These are phyloP conservation scores for Paratrimastix pyriformis DNA, from an alignment of 78 protist genomes.

Conservation along the genomic window DNA sequence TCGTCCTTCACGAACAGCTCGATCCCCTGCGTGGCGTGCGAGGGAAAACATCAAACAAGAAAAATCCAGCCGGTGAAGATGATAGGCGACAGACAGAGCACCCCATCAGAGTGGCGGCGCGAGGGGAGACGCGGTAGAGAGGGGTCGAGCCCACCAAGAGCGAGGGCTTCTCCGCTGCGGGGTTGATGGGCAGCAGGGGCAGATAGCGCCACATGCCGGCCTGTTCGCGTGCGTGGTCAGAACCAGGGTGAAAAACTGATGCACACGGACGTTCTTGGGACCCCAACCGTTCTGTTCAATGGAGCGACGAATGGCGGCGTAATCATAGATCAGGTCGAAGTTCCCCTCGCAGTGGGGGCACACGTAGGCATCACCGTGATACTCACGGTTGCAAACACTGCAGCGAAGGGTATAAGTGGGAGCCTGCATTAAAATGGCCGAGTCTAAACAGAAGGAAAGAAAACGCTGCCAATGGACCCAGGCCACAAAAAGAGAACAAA, in stretches of 20 bases:
- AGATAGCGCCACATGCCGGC: constrained; percentile 8
- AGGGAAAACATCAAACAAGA: too few species aligned
- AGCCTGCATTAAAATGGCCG: too few species aligned
- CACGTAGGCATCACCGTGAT: neutral
- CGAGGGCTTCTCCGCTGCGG: neutral
- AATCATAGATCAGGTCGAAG: constrained; percentile 4
- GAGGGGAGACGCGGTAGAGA: neutral
- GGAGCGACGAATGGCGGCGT: neutral
- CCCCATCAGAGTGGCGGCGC: neutral
- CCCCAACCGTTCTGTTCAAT: neutral
- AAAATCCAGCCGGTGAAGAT: too few species aligned
- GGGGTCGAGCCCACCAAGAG: constrained; percentile 35
- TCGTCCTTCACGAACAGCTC: constrained; percentile 37
- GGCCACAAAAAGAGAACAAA: too few species aligned
- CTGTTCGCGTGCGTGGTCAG: neutral
- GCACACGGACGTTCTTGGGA: neutral
- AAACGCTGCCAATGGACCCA: too few species aligned
- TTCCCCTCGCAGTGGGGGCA: constrained; percentile 3
- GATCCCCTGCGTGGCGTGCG: too few species aligned
- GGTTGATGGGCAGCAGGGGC: constrained; percentile 12
- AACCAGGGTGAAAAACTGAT: neutral
- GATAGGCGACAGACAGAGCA: neutral
- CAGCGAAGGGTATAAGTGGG: neutral
- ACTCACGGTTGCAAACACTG: neutral
- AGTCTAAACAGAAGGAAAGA: too few species aligned